Percentiles rank a stretch among this genome's conserved stretches.
phyloP scores from a whole-genome alignment of 108 stramenopile species.

The Cyclotella sp. region DNA sequence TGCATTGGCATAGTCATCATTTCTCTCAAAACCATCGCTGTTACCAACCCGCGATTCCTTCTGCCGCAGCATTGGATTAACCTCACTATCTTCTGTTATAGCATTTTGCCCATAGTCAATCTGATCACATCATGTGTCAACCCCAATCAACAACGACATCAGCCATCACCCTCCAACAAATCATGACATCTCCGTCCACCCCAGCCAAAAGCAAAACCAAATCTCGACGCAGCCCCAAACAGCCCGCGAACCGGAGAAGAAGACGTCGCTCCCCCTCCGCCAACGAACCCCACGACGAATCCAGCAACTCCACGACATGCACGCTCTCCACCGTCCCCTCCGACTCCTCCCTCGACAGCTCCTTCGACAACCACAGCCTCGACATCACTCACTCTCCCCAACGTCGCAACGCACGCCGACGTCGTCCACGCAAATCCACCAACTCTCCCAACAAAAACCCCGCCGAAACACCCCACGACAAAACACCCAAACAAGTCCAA shows the following conservation, averaged over 20 bases:
- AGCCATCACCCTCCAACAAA: background rate
- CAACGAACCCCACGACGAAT: background rate
- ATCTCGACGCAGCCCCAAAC: background rate
- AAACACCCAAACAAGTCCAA: constrained; percentile 25
- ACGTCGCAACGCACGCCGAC: constrained; percentile 3
- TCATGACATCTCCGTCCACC: background rate
- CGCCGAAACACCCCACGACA: too few species aligned
- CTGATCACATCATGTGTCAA: constrained; percentile 25
- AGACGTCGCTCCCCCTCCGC: background rate
- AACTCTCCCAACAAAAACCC: background rate
- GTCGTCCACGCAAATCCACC: background rate
- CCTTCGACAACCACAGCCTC: background rate
- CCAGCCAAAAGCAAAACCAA: background rate
- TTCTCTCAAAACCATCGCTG: too few species aligned
- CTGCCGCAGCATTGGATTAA: too few species aligned
- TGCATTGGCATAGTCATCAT: too few species aligned
- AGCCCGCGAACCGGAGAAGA: background rate
- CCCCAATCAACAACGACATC: background rate
- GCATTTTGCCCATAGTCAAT: background rate
- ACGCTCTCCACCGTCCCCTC: constrained; percentile 23
- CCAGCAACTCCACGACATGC: constrained; percentile 19
- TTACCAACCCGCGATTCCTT: too few species aligned
- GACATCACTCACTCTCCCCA: constrained; percentile 1
- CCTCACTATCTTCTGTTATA: too few species aligned
- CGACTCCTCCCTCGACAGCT: constrained; percentile 15